phyloP scores from a whole-genome alignment of 805 yeast genomes.

The Maudiozyma saulgeensis region DNA sequence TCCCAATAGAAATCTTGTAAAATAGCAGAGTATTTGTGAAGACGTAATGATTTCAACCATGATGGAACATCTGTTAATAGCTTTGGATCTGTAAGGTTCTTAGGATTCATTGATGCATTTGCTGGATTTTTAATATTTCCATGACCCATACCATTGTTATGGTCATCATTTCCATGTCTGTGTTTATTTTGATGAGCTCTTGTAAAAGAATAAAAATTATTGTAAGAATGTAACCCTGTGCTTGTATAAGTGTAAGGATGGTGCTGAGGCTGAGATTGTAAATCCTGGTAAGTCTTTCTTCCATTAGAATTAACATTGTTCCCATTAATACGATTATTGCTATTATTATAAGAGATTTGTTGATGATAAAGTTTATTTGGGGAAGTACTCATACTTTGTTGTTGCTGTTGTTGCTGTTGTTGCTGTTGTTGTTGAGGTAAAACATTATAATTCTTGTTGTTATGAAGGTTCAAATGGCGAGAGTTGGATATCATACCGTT shows the following conservation, averaged over 20 bases:
- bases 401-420: not conserved
- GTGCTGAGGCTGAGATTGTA: not conserved
- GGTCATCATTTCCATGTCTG: not conserved
- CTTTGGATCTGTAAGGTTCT: conserved; percentile 43
- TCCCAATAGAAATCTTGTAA: conserved; percentile 70
- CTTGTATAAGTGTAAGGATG: not conserved
- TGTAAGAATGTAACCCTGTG: not conserved
- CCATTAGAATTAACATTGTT: not conserved
- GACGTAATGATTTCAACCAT: conserved; percentile 81
- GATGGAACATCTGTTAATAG: conserved; percentile 72
- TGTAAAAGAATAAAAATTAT: conserved; percentile 3
- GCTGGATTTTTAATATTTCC: not conserved
- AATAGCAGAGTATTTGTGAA: conserved; percentile 89
- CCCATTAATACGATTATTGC: not conserved
- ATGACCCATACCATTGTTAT: conserved; percentile 5
- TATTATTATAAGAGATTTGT: not conserved
- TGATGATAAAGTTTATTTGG: not conserved
- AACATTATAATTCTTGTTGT: not conserved
- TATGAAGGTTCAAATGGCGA: not conserved
- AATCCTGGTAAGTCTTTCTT: not conserved
- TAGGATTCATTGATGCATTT: conserved; percentile 35
- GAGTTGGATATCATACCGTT: not conserved
- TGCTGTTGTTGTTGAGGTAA: not conserved
- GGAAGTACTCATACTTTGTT: not conserved
- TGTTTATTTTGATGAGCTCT: conserved; percentile 1